phyloP scores from a whole-genome alignment of 108 stramenopile genomes.

The Cyclotella cryptica region DNA sequence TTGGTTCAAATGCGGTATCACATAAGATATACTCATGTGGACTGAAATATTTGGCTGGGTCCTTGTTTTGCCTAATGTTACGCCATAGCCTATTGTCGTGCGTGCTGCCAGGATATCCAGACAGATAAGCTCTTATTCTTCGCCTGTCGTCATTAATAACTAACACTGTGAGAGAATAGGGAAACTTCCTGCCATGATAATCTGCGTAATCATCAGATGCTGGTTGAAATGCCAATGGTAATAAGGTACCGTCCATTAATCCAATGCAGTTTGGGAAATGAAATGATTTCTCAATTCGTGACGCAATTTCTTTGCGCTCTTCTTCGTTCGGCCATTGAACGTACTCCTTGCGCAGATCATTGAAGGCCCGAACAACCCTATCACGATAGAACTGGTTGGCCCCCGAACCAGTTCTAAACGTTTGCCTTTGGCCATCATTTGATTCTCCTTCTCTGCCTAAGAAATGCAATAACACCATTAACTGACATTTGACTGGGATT shows the following conservation, averaged over 20 bases:
- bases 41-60: neutral
- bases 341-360: neutral
- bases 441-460: constrained; percentile 18
- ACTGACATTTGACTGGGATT: constrained; percentile 30
- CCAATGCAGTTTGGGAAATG: constrained; percentile 39
- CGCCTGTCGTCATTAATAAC: constrained; percentile 41
- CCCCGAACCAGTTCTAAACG: neutral
- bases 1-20: constrained; percentile 11
- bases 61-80: neutral
- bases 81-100: constrained; percentile 16
- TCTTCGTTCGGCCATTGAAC: constrained; percentile 39
- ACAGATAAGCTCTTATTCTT: constrained; percentile 16
- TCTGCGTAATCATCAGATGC: constrained; percentile 20
- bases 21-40: neutral
- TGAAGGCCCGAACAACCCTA: constrained; percentile 15
- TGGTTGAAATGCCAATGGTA: constrained; percentile 30
- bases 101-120: constrained; percentile 9
- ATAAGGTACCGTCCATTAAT: constrained; percentile 43
- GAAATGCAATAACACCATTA: constrained; percentile 32
- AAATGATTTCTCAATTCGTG: constrained; percentile 6
- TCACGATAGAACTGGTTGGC: neutral
- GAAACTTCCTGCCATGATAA: constrained; percentile 38
- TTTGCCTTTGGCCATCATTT: neutral
- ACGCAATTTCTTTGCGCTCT: constrained; percentile 34
- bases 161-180: constrained; percentile 18